Conservation (phyloP, 495 filamentous ascomycete genomes). For the Neurospora sp. region DNA sequence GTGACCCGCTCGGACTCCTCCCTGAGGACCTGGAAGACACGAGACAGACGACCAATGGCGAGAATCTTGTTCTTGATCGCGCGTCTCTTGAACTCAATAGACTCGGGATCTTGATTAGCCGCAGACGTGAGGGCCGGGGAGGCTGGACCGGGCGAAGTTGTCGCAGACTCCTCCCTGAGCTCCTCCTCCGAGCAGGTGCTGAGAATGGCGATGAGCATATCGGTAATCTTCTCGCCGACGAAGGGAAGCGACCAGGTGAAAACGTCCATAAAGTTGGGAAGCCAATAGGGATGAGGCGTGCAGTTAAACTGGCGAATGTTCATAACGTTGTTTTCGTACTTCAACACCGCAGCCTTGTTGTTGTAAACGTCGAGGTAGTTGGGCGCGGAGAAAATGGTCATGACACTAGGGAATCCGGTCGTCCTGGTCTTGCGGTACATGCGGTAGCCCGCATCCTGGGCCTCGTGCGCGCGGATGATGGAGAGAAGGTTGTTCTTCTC, state of each 20-base stretch:
- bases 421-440: slow-evolving; percentile 99
- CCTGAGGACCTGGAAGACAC: slow-evolving; percentile 96
- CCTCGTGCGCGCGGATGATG: slow-evolving; percentile 96
- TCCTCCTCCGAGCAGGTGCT: slow-evolving; percentile 98
- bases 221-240: slow-evolving; percentile 98
- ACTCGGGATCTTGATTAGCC: slow-evolving; percentile 57
- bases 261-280: slow-evolving; percentile 99
- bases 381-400: slow-evolving; percentile 99
- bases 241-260: slow-evolving; percentile 99
- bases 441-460: slow-evolving; percentile 94
- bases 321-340: slow-evolving; percentile 99
- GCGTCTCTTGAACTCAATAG: slow-evolving; percentile 81
- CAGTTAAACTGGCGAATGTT: slow-evolving; percentile 99
- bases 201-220: slow-evolving; percentile 98
- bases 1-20: slow-evolving; percentile 96
- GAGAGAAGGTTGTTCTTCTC: slow-evolving; percentile 98
- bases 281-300: slow-evolving; percentile 97
- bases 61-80: slow-evolving; percentile 99
- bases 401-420: slow-evolving; percentile 96
- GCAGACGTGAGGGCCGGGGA: slow-evolving; percentile 53
- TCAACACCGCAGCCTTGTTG: slow-evolving; percentile 97
- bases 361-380: slow-evolving; percentile 99
- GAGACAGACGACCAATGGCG: slow-evolving; percentile 90
- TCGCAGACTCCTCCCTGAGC: slow-evolving; percentile 61
- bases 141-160: slow-evolving; percentile 50